Conservation (phyloP, 352 stramenopile genomes). For the Phytophthora megakarya region DNA sequence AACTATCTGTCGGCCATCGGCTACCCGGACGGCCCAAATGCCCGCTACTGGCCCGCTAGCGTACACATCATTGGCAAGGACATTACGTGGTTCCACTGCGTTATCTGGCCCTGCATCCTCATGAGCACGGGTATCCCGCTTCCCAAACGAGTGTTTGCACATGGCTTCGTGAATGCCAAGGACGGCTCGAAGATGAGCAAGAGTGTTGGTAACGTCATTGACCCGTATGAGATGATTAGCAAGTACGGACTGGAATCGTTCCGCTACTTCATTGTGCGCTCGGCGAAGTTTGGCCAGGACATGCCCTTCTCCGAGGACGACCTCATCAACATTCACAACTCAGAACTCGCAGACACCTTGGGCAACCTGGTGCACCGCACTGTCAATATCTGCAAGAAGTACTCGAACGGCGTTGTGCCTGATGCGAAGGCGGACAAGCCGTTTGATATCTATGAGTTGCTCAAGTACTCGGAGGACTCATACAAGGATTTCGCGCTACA, state of each 20-base stretch:
- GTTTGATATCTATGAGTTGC: conserved; percentile 88
- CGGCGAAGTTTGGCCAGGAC: conserved; percentile 95
- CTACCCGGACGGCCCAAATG: conserved; percentile 87
- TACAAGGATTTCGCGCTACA: conserved; percentile 95
- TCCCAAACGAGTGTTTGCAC: conserved; percentile 95
- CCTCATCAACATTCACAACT: conserved; percentile 98
- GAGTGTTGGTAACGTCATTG: conserved; percentile 98
- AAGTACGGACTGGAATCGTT: conserved; percentile 96
- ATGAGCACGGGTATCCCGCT: conserved; percentile 96
- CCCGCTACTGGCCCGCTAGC: conserved; percentile 82
- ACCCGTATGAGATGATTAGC: conserved; percentile 95
- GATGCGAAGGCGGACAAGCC: conserved; percentile 59
- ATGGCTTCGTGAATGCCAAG: conserved; percentile 98
- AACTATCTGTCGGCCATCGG: conserved; percentile 98
- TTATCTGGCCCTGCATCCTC: conserved; percentile 99
- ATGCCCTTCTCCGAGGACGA: conserved; percentile 92
- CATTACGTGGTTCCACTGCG: conserved; percentile 98
- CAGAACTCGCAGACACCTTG: conserved; percentile 92
- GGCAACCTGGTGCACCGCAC: conserved; percentile 98
- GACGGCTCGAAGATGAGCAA: conserved; percentile 99
- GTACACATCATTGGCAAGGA: conserved; percentile 97
- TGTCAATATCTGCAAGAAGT: conserved; percentile 96
- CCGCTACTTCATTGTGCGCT: conserved; percentile 92
- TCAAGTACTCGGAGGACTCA: conserved; percentile 83
- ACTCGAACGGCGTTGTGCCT: conserved; percentile 89